Evolutionary conservation across 345 rosid genomes (phyloP).

Genomic region (Melastoma malabathricum): DNA sequence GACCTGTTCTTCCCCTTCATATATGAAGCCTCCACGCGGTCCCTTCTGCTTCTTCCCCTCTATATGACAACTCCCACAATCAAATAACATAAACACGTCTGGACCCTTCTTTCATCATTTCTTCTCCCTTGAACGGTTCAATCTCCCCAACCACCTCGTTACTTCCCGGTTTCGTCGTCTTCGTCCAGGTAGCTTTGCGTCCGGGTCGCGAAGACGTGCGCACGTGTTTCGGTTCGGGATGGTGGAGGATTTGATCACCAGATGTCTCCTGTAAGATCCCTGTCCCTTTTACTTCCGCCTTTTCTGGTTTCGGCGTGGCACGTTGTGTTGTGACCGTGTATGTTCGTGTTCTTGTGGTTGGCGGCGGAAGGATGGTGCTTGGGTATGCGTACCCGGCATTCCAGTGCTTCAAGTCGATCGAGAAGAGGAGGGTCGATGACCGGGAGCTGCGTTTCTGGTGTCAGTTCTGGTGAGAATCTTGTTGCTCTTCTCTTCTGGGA

Average conservation of each 20-base stretch:
- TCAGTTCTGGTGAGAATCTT: conserved; percentile 13
- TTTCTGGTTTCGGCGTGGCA: not conserved
- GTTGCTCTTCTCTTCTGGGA: not conserved
- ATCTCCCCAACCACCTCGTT: not conserved
- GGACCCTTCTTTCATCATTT: too few species aligned
- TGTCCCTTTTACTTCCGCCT: not conserved
- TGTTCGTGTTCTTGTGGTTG: not conserved
- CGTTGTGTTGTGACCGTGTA: not conserved
- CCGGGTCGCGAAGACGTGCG: not conserved
- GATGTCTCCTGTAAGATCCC: conserved; percentile 10
- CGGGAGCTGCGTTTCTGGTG: conserved; percentile 22
- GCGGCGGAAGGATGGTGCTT: conserved; percentile 8
- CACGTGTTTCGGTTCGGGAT: conserved; percentile 1
- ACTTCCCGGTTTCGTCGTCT: not conserved
- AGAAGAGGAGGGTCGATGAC: conserved; percentile 7
- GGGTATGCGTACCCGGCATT: conserved; percentile 19
- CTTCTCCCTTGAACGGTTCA: too few species aligned
- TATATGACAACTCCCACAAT: too few species aligned
- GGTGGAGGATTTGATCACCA: conserved; percentile 15
- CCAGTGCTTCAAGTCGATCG: conserved; percentile 17
- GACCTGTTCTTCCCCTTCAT: not conserved
- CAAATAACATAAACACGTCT: too few species aligned
- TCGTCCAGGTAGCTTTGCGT: not conserved
- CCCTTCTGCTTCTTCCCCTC: too few species aligned
- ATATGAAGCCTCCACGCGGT: not conserved